These are phyloP conservation scores for Massarina eburnea DNA, from an alignment of 2,329 filamentous ascomycete species.

Conservation along the genomic window DNA sequence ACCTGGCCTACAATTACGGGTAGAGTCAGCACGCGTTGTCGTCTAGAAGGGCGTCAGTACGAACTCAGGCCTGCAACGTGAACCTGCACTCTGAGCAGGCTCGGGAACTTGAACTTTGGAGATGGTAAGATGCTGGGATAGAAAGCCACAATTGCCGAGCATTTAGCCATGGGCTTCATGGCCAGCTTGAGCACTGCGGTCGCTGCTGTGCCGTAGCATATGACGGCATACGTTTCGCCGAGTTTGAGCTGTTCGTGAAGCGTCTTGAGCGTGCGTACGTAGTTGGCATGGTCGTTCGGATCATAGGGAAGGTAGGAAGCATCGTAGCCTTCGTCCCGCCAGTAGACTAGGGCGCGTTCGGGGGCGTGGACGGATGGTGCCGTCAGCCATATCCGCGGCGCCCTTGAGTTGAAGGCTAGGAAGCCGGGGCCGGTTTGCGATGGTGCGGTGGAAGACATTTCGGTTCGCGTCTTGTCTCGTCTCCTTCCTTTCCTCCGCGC, in stretches of 20 bases:
- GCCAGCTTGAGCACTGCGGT: constrained; percentile 42
- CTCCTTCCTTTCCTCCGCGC: background rate
- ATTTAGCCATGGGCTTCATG: constrained; percentile 45
- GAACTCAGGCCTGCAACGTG: constrained; percentile 46
- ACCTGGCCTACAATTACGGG: constrained; percentile 21
- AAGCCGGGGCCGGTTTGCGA: constrained; percentile 32
- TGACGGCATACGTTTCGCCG: constrained; percentile 38
- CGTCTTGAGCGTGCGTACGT: constrained; percentile 34
- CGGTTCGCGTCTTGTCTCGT: background rate
- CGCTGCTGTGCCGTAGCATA: constrained; percentile 47
- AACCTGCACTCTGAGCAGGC: constrained; percentile 40
- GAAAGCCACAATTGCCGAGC: constrained; percentile 46
- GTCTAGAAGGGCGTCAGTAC: too few relatives aligned
- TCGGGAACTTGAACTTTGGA: constrained; percentile 43
- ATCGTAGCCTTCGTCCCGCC: constrained; percentile 48
- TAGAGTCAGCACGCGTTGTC: too few relatives aligned
- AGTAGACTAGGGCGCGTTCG: constrained; percentile 39
- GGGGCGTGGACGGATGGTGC: constrained; percentile 43
- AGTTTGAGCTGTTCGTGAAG: constrained; percentile 45
- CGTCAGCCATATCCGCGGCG: constrained; percentile 44
- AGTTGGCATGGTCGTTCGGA: constrained; percentile 27
- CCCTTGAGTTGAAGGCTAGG: constrained; percentile 40
- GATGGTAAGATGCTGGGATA: constrained; percentile 45
- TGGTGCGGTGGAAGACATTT: constrained; percentile 33
- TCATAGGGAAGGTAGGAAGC: constrained; percentile 42